A percentile compares a stretch with the other conserved stretches of the same genome.
Evolutionary conservation across 306 rosid genomes (phyloP).

Genomic region (Quercus gilva): DNA sequence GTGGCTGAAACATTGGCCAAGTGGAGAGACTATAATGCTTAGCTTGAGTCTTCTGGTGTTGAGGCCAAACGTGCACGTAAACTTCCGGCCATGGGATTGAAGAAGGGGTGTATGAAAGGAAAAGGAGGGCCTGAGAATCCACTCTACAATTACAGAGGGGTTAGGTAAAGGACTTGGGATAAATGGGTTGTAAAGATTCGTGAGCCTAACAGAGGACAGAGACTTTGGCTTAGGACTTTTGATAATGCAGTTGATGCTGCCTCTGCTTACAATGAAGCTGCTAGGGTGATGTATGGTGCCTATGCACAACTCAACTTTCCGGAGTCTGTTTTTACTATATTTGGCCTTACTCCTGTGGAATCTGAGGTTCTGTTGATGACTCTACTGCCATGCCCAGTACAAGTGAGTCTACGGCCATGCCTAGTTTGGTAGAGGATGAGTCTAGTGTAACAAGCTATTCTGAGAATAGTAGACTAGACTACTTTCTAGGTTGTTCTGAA

Average conservation of each 20-base stretch:
- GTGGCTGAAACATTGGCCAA: too few species aligned
- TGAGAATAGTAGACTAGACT: constrained; percentile 7
- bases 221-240: constrained; percentile 83
- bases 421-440: constrained; percentile 30
- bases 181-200: constrained; percentile 92
- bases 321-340: constrained; percentile 14
- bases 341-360: constrained; percentile 35
- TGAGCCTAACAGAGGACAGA: constrained; percentile 67
- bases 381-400: too few species aligned
- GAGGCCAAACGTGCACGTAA: too few species aligned
- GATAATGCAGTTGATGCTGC: constrained; percentile 69
- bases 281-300: constrained; percentile 80
- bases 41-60: too few species aligned
- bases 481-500: constrained; percentile 22
- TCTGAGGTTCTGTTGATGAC: constrained; percentile 57
- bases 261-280: constrained; percentile 76
- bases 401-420: constrained; percentile 19
- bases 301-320: constrained; percentile 77
- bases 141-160: too few species aligned
- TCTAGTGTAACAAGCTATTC: not conserved
- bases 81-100: not conserved
- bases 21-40: too few species aligned
- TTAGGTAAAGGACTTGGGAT: too few species aligned
- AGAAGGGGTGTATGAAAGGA: too few species aligned
- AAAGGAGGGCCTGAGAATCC: too few species aligned